Percentiles rank a stretch among this genome's conserved stretches.
phyloP scores from a whole-genome alignment of 441 rosid species.

The Francoa sonchifolia region DNA sequence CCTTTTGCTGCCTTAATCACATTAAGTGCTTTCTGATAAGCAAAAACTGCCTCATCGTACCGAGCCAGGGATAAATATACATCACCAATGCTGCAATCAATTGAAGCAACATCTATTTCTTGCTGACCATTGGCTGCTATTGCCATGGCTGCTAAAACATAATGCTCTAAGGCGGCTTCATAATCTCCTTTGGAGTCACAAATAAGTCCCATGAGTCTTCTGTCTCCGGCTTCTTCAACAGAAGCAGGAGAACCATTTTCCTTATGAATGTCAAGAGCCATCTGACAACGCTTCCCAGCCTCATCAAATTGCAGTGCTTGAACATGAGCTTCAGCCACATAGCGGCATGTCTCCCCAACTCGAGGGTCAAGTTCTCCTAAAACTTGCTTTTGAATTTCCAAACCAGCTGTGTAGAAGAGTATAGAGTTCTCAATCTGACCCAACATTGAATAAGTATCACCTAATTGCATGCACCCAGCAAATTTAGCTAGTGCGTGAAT shows the following conservation, averaged over 20 bases:
- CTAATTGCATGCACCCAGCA: conserved; percentile 45
- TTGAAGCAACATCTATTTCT: conserved; percentile 7
- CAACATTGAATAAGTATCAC: conserved; percentile 42
- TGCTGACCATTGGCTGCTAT: conserved; percentile 2
- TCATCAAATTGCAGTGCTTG: no score
- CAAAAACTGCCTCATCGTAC: conserved; percentile 5
- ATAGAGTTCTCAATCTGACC: conserved; percentile 42
- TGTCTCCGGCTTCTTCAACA: conserved; percentile 1
- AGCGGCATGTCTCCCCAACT: conserved; percentile 46
- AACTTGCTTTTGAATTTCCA: conserved; percentile 37
- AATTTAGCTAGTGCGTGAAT: conserved; percentile 37
- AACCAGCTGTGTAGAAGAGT: conserved; percentile 32
- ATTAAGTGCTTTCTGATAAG: conserved; percentile 4
- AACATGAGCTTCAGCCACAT: no score
- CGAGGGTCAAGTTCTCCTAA: conserved; percentile 37
- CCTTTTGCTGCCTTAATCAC: conserved; percentile 4
- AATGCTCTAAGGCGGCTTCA: conserved; percentile 4
- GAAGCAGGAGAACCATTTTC: conserved; percentile 1
- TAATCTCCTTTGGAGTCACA: conserved; percentile 7
- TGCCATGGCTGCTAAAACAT: conserved; percentile 4
- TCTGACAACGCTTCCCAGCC: no score
- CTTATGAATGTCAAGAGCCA: conserved; percentile 24
- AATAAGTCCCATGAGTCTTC: conserved; percentile 9
- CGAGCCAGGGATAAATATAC: not conserved
- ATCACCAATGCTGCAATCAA: conserved; percentile 7